Base-by-base conservation (phyloP, 1,284 basidiomycete species). In the Ustilago bromivora region DNA sequence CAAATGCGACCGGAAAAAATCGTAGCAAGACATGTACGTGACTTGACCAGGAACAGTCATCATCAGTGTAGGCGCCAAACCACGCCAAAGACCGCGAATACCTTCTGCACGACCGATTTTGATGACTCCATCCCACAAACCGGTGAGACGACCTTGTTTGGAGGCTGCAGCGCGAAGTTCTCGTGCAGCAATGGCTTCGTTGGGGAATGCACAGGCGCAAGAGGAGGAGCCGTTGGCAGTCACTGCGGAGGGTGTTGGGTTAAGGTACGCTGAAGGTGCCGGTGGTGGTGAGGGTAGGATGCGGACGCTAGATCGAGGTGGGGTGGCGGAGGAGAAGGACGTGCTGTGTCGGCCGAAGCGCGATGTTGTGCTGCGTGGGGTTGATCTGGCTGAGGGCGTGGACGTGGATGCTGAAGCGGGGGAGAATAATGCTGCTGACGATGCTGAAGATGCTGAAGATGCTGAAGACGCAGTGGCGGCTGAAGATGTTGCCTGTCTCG, bases 1-100 rank as follows among this genome's bases (percentile, higher is more conserved):
- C 17, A 86, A 70, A 15, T 68, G 65, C 28, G 80, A 89, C 13
- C 95, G 89, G 23, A 98, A 90, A 85, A 93, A 91, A 87, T 98
- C 96, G 87, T 99, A 99, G 34, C 94, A 95, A 57, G 98, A 89
- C 92, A 99, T 99, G 87, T 99, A 99, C 41, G 92, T 90, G 55
- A 96, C 95, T 57, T 96, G 91, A 0, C 95, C 92, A 0, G 96
- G 96, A 9, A 99, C 93, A 28, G 94, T 92, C 86, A 99, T 96
- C 58, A 81, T 78, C 32, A 86, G 63, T 0, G 85, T 86, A 0
- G 85, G 85, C 31, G 77, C 76, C 2, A 86, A 54, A 2, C 85
- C 85, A n/a, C 85, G 73, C 83, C 83, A 86, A 1, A 86, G 70
- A 1, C 84, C 83, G 9, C 77, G 65, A 19, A 81, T 71, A 43